Evolutionary conservation across 495 filamentous ascomycete genomes (phyloP).

Genomic region (Trichoderma reesei): DNA sequence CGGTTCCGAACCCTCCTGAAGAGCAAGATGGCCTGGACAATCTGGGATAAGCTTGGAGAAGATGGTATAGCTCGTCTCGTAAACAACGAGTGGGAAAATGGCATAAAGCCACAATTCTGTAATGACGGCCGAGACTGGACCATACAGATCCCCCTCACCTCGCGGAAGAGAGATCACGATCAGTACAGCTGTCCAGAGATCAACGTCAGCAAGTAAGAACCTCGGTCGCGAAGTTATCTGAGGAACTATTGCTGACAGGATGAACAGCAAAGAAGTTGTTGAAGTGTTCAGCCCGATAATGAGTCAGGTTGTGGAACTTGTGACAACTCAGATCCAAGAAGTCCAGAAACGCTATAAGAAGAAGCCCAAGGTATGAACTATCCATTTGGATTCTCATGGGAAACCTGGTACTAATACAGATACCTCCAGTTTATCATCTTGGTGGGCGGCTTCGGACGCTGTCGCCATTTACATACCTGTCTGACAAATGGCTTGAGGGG

Average conservation of each 20-base stretch:
- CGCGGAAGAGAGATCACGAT: neutral
- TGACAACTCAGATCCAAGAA: neutral
- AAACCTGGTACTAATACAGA: neutral
- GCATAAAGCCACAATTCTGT: slow-evolving; percentile 15
- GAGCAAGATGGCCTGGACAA: neutral
- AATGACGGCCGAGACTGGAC: neutral
- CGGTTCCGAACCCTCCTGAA: slow-evolving; percentile 13
- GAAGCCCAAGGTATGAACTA: neutral
- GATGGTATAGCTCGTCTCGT: neutral
- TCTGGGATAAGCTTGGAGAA: slow-evolving; percentile 4
- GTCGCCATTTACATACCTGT: neutral
- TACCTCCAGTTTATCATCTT: slow-evolving; percentile 1
- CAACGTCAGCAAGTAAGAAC: neutral
- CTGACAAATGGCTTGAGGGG: neutral
- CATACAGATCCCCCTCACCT: neutral
- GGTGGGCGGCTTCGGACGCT: slow-evolving; percentile 8
- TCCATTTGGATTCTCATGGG: no score
- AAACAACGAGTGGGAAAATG: slow-evolving; percentile 16
- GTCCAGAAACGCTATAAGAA: neutral
- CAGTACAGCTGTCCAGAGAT: slow-evolving; percentile 1
- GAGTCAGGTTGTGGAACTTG: neutral
- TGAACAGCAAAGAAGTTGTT: neutral
- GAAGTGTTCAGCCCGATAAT: neutral
- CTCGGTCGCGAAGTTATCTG: neutral
- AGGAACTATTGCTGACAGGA: neutral